Conservation (phyloP, 768 basidiomycete species). For the Mycena pura region DNA sequence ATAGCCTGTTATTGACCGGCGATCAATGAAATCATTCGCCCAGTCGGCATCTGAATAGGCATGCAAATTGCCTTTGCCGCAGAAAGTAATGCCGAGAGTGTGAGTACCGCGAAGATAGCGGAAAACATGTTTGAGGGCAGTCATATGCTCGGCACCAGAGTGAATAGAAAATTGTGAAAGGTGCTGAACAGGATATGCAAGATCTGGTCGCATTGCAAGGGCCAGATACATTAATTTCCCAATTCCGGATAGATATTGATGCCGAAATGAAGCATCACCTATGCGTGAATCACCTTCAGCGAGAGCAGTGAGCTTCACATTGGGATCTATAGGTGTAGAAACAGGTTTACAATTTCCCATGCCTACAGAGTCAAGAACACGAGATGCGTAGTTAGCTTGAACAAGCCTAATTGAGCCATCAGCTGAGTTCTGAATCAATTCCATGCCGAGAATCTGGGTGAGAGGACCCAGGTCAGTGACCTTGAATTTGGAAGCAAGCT, state of each 20-base stretch:
- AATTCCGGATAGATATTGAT: conserved; percentile 35
- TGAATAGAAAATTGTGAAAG: conserved; percentile 37
- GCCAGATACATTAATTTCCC: conserved; percentile 22
- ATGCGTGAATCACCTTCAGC: background rate
- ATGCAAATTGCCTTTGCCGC: background rate
- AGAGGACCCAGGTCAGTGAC: conserved; percentile 23
- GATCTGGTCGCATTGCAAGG: conserved; percentile 41
- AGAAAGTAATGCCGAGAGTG: conserved; percentile 17
- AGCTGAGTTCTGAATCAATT: conserved; percentile 22
- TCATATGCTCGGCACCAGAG: conserved; percentile 38
- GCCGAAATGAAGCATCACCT: conserved; percentile 17
- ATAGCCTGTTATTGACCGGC: conserved; percentile 42
- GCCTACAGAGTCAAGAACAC: conserved; percentile 20
- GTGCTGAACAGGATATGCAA: conserved; percentile 33
- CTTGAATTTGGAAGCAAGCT: conserved; percentile 23
- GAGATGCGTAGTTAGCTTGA: conserved; percentile 25
- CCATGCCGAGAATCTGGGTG: conserved; percentile 31
- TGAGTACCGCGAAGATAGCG: conserved; percentile 39
- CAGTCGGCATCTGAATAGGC: conserved; percentile 35
- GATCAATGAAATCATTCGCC: conserved; percentile 29
- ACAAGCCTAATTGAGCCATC: conserved; percentile 11
- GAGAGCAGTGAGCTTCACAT: conserved; percentile 18
- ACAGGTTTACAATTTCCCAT: conserved; percentile 20
- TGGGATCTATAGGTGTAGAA: conserved; percentile 25
- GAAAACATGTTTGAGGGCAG: conserved; percentile 40